These are phyloP conservation scores for Inga laurina DNA, from an alignment of 306 rosid genomes.

Conservation along the genomic window DNA sequence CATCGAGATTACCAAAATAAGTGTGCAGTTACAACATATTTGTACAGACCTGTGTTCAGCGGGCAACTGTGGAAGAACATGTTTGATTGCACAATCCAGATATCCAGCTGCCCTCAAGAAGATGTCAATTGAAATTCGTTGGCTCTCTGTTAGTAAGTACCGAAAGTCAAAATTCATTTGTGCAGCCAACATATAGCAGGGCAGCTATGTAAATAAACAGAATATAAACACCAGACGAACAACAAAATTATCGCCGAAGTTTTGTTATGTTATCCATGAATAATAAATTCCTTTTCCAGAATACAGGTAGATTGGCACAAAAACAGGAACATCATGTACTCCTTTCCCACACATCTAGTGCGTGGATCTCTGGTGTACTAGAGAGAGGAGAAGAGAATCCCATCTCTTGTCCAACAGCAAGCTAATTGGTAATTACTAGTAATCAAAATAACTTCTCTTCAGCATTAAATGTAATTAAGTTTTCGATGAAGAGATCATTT, in stretches of 20 bases:
- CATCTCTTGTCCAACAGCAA: constrained; percentile 14
- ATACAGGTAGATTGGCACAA: constrained; percentile 9
- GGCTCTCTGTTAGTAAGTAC: constrained; percentile 63
- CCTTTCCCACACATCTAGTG: constrained; percentile 6
- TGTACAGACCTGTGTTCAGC: constrained; percentile 70
- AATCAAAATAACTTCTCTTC: too few relatives aligned
- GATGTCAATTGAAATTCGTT: constrained; percentile 80
- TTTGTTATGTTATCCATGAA: not conserved
- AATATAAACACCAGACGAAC: not conserved
- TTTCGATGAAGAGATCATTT: constrained; percentile 6
- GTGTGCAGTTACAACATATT: constrained; percentile 19
- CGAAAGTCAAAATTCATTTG: constrained; percentile 7
- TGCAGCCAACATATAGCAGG: constrained; percentile 29
- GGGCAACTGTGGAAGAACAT: constrained; percentile 89
- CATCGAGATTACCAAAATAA: constrained; percentile 23
- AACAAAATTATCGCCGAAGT: not conserved
- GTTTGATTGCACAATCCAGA: constrained; percentile 92
- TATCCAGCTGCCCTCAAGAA: constrained; percentile 91
- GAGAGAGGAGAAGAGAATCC: not conserved
- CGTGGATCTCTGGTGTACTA: not conserved
- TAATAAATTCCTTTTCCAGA: constrained; percentile 4
- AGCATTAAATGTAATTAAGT: not conserved
- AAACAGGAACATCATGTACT: constrained; percentile 14
- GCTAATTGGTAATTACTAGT: not conserved
- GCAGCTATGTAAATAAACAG: not conserved